These are phyloP conservation scores for Aspergillus heteromorphus DNA, from an alignment of 495 filamentous ascomycete species.

Conservation along the genomic window DNA sequence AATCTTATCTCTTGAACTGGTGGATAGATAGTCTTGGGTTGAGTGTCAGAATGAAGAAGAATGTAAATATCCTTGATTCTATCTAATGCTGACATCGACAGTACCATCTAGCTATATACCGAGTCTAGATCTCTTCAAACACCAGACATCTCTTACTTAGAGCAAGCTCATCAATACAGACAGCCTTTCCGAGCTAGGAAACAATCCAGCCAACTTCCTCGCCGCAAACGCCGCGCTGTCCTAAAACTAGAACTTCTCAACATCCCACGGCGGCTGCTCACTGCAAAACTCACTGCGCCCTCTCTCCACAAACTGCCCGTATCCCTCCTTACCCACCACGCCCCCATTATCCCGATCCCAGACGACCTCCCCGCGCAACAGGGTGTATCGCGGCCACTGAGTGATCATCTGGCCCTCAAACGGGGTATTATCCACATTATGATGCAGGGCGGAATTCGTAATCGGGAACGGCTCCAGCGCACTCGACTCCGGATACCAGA, in stretches of 20 bases:
- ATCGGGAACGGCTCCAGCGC: slow-evolving; percentile 32
- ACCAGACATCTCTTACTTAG: no score
- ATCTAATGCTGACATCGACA: no score
- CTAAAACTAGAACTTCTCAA: background rate
- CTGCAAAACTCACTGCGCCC: background rate
- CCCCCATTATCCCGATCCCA: slow-evolving; percentile 51
- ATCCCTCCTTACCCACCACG: slow-evolving; percentile 42
- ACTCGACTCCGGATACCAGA: slow-evolving; percentile 32
- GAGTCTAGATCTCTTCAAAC: no score
- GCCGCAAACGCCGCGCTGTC: no score
- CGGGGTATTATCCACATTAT: slow-evolving; percentile 55
- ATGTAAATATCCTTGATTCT: background rate
- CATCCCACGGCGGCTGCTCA: slow-evolving; percentile 1
- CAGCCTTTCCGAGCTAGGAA: no score
- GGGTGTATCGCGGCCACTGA: slow-evolving; percentile 57
- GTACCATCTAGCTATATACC: no score
- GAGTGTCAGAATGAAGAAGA: no score
- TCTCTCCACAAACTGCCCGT: slow-evolving; percentile 51
- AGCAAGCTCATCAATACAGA: no score
- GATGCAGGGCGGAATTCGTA: slow-evolving; percentile 50
- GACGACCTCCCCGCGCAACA: slow-evolving; percentile 52
- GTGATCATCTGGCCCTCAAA: slow-evolving; percentile 50
- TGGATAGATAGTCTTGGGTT: no score
- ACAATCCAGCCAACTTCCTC: no score
- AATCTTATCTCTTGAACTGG: no score